Evolutionary conservation across 2,329 filamentous ascomycete genomes (phyloP), one percentile per base, ranked within the genome.

Genomic region (Verticillium longisporum): DNA sequence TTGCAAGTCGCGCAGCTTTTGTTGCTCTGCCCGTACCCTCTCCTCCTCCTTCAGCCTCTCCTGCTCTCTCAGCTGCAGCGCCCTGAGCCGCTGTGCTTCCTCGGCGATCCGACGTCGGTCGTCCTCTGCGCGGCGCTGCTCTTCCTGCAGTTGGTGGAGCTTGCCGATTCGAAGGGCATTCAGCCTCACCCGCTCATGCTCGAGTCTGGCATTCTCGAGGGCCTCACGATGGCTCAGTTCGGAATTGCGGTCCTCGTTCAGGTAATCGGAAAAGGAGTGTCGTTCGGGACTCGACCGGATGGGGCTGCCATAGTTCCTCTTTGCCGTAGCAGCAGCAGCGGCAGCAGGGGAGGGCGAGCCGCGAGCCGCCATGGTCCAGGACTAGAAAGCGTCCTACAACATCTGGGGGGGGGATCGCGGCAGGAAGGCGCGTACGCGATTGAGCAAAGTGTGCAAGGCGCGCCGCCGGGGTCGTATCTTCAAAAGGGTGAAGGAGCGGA

Each of bases 141-240:
- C 75, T 64, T 80, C 73, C 58, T 79, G 71, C 15, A 80, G 67
- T 62, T 80, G 74, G 61, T 84, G 76, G 50, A 81, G 71, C 62
- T 81, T 73, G 60, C 77, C 80, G 6, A 79, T 79, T 15, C 77
- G 74, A 38, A 83, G 71, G 7, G 83, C 83, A 34, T 74, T 74
- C 60, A 80, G 74, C 33, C 82, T 80, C 11, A 94, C 82, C 33
- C 83, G 80, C 41, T 89, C 83, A 71, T 92, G 90, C 68, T 88
- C 83, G 14, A 80, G 79, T 57, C 85, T 84, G 4, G 88, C 88
- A 56, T 83, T 82, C 55, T 83, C 83, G 15, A 94, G 81, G 14
- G 88, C 88, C 66, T 86, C 83, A 61, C 82, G 80, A 69, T 91
- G 88, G 60, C 78, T 80, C 57, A 83, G 77, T 69, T 88, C 86